These are phyloP conservation scores for Murraya paniculata DNA, from an alignment of 345 rosid genomes.

Conservation along the genomic window DNA sequence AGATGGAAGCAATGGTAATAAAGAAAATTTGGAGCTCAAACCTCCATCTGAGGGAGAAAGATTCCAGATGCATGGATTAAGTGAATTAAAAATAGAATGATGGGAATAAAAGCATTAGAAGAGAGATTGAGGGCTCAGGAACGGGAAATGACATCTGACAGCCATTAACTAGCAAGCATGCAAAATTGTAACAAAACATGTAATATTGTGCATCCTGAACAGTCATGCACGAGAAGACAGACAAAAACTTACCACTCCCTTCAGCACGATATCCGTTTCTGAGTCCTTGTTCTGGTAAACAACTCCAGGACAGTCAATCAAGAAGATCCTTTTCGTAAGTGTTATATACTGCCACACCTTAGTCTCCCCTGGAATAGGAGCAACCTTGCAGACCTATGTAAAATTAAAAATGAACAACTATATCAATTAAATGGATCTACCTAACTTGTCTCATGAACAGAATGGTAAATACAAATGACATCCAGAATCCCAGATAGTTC, in stretches of 20 bases:
- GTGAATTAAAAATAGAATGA: neutral
- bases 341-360: constrained; percentile 98
- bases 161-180: neutral
- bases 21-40: neutral
- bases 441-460: neutral
- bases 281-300: constrained; percentile 87
- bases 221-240: neutral
- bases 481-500: neutral
- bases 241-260: constrained; percentile 78
- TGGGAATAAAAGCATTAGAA: neutral
- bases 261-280: constrained; percentile 90
- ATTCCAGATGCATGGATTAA: neutral
- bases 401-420: neutral
- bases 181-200: too few species aligned
- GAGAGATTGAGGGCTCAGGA: neutral
- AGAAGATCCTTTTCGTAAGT: constrained; percentile 86
- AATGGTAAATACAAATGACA: neutral
- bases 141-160: neutral
- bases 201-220: neutral
- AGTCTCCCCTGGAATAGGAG: constrained; percentile 99
- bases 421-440: neutral
- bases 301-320: constrained; percentile 97
- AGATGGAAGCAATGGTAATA: neutral
- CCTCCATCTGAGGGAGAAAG: neutral
- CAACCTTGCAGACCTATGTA: constrained; percentile 89